Evolutionary conservation across 768 basidiomycete genomes (phyloP).

Genomic region (Psilocybe tampanensis): DNA sequence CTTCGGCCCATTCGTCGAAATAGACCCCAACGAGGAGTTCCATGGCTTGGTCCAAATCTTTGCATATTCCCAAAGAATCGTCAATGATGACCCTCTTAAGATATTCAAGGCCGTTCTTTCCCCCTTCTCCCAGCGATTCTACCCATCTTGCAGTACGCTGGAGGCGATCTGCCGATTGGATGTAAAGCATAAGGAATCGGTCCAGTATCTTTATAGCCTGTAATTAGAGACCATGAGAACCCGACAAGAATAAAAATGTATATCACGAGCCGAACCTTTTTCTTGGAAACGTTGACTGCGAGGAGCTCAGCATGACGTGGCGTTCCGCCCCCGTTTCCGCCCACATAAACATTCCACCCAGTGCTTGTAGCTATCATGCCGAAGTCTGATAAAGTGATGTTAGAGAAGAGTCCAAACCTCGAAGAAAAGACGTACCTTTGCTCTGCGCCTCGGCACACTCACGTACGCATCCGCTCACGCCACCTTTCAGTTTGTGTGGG

Average conservation of each 20-base stretch:
- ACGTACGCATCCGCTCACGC: constrained; percentile 72
- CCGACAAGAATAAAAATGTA: neutral
- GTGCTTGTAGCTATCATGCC: constrained; percentile 78
- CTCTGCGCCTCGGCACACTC: constrained; percentile 80
- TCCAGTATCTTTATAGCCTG: constrained; percentile 54
- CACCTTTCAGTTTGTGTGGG: constrained; percentile 79
- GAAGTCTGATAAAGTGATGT: constrained; percentile 50
- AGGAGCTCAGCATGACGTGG: constrained; percentile 66
- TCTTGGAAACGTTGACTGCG: constrained; percentile 66
- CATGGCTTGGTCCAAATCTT: constrained; percentile 69
- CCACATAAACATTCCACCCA: constrained; percentile 79
- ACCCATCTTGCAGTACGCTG: constrained; percentile 77
- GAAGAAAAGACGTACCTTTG: constrained; percentile 25
- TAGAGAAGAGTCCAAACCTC: neutral
- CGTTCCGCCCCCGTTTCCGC: constrained; percentile 70
- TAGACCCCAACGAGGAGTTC: constrained; percentile 64
- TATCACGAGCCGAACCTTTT: constrained; percentile 36
- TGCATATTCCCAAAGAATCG: constrained; percentile 73
- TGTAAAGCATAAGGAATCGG: constrained; percentile 69
- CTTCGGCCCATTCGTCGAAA: constrained; percentile 69
- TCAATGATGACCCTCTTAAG: constrained; percentile 66
- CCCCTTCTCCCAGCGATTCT: constrained; percentile 63
- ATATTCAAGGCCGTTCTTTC: constrained; percentile 52
- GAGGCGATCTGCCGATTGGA: constrained; percentile 71
- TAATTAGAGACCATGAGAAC: neutral